Conservation (phyloP, 148 eudicot species). For the Nyssa sinensis region DNA sequence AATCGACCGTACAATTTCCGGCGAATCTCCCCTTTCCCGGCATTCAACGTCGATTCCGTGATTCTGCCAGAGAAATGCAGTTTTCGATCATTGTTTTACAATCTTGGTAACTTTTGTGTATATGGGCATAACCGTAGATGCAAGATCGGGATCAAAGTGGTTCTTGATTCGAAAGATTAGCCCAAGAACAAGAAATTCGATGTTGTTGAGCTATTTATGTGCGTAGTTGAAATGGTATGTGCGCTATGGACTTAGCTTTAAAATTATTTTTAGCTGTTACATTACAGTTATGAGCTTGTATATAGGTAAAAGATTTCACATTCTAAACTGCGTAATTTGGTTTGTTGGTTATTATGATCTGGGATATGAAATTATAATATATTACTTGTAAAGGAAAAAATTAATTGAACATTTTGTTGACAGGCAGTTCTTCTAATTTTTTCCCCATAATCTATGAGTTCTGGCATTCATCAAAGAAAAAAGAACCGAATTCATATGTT, state of each 20-base stretch:
- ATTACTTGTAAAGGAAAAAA: too few relatives aligned
- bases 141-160: neutral
- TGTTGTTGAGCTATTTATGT: conserved; percentile 5
- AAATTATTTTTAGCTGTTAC: neutral
- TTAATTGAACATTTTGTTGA: neutral
- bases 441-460: too few relatives aligned
- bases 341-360: neutral
- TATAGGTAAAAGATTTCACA: neutral
- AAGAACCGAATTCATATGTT: too few relatives aligned
- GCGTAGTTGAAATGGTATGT: conserved; percentile 7
- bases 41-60: neutral
- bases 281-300: neutral
- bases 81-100: neutral
- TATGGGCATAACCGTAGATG: neutral
- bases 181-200: conserved; percentile 1
- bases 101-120: neutral
- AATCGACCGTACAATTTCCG: conserved; percentile 8
- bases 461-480: too few relatives aligned
- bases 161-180: neutral
- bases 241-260: neutral
- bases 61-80: neutral
- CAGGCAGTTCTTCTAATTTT: neutral
- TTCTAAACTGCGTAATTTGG: neutral
- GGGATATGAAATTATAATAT: neutral
- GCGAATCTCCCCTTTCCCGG: neutral